Evolutionary conservation across 2,329 filamentous ascomycete genomes (phyloP), one percentile per base, ranked within the genome.

Genomic region (Aciculosporium take): DNA sequence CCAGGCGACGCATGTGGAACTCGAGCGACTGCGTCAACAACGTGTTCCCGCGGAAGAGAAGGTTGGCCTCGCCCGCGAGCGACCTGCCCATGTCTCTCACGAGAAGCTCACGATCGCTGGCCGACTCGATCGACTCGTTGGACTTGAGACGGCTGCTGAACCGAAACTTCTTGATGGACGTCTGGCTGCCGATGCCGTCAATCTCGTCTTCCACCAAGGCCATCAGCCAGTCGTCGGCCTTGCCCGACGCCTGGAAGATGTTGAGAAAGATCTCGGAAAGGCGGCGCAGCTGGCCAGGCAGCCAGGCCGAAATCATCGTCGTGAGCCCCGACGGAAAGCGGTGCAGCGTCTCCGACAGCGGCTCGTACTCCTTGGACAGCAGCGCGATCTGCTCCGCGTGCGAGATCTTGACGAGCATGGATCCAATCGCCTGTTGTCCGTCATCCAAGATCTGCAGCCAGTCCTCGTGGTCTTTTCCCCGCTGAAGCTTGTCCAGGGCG

Each of bases 121-220:
- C 59, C 24, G 70, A 75, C 30, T 79, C 73, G 33, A 71, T 66
- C 1, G 79, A 83, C 41, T 86, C 82, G 49, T 76, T 80, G 1
- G 81, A 85, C 41, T 76, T 79, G 27, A 85, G 62, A 17, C 84
- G 73, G 47, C 72, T 73, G 58, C 74, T 83, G 59, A 84, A 87
- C 3, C 83, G 72, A 68, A 79, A 56, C 71, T 82, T 69, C 67
- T 79, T 85, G 47, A 81, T 74, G 1, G 81, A 76, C 12, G 79
- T 77, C 51, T 94, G 87, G 55, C 81, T 93, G 42, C 86, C 77
- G 15, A 91, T 79, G 0, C 89, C 89, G 54, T 96, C 91, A 43
- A 98, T 96, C 59, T 98, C 91, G 55, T 96, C 89, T 59, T 98
- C 91, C 0, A 95, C 84, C 31, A 98, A 67, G 2, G 85, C 80